These are phyloP conservation scores for Piromyces finnis DNA, from an alignment of 192 early-diverging fungal genomes.

Conservation along the genomic window DNA sequence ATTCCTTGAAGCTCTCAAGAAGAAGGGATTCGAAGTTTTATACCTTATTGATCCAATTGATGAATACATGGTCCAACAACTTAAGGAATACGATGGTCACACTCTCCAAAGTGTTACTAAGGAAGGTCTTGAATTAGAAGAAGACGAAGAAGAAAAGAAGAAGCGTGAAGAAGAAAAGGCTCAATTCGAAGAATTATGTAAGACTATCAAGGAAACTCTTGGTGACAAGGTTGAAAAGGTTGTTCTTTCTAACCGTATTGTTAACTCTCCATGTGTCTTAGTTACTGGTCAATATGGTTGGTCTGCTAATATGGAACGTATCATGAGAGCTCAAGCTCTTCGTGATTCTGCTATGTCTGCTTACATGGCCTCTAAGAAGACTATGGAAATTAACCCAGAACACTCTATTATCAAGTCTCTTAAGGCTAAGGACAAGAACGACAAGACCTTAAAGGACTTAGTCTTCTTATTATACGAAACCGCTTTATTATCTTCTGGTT, in stretches of 20 bases:
- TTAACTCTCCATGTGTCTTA: conserved; percentile 94
- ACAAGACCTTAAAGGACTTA: conserved; percentile 96
- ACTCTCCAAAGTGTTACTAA: conserved; percentile 95
- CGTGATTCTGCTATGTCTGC: conserved; percentile 94
- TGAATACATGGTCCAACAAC: conserved; percentile 95
- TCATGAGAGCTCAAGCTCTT: conserved; percentile 99
- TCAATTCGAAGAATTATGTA: conserved; percentile 79
- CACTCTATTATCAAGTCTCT: conserved; percentile 91
- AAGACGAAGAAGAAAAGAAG: conserved; percentile 97
- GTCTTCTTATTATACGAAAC: conserved; percentile 91
- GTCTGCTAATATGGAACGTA: conserved; percentile 99
- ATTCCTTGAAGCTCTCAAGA: conserved; percentile 97
- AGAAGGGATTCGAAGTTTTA: conserved; percentile 97
- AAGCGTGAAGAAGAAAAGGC: conserved; percentile 82
- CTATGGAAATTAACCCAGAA: conserved; percentile 90
- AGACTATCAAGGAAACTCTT: conserved; percentile 92
- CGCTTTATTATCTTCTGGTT: conserved; percentile 88
- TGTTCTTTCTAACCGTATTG: conserved; percentile 84
- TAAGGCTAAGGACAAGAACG: conserved; percentile 91
- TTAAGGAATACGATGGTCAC: conserved; percentile 99
- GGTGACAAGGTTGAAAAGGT: conserved; percentile 97
- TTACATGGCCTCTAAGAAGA: conserved; percentile 99
- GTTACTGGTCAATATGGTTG: conserved; percentile 98
- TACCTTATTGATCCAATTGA: conserved; percentile 99
- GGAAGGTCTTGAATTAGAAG: conserved; percentile 98